A percentile compares a stretch with the other conserved stretches of the same genome.
Evolutionary conservation across 2,329 filamentous ascomycete species (phyloP).

Genomic region (Alternaria panax): DNA sequence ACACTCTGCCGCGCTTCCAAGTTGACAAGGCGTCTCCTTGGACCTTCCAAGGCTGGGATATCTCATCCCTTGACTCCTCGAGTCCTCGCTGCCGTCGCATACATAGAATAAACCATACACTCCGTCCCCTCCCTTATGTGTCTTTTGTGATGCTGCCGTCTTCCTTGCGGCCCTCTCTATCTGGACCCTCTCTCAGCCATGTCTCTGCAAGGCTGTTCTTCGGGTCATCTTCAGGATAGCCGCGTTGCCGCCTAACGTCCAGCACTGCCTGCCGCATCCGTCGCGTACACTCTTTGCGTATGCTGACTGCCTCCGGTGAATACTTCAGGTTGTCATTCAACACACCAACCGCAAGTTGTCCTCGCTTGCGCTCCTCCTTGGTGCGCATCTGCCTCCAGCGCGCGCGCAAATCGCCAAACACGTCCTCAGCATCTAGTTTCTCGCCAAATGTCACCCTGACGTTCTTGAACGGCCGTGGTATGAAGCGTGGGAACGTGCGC

Average conservation of each 20-base stretch:
- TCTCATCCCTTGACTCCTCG: background rate
- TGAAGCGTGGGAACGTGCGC: constrained; percentile 77
- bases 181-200: constrained; percentile 68
- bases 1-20: constrained; percentile 44
- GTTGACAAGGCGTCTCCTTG: constrained; percentile 12
- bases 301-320: constrained; percentile 74
- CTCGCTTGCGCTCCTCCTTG: constrained; percentile 57
- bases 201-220: constrained; percentile 80
- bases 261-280: constrained; percentile 81
- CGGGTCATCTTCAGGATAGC: constrained; percentile 81
- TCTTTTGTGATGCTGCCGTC: constrained; percentile 69
- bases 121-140: constrained; percentile 48
- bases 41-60: background rate
- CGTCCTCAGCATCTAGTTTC: constrained; percentile 72
- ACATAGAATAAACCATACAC: constrained; percentile 4
- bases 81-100: background rate
- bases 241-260: constrained; percentile 74
- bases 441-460: constrained; percentile 82
- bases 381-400: constrained; percentile 75
- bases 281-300: constrained; percentile 81
- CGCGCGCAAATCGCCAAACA: constrained; percentile 78
- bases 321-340: constrained; percentile 71
- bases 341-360: constrained; percentile 61
- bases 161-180: constrained; percentile 64
- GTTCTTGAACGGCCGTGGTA: constrained; percentile 76